These are phyloP conservation scores for Ogataea allantospora DNA, from an alignment of 805 yeast genomes.

Conservation along the genomic window DNA sequence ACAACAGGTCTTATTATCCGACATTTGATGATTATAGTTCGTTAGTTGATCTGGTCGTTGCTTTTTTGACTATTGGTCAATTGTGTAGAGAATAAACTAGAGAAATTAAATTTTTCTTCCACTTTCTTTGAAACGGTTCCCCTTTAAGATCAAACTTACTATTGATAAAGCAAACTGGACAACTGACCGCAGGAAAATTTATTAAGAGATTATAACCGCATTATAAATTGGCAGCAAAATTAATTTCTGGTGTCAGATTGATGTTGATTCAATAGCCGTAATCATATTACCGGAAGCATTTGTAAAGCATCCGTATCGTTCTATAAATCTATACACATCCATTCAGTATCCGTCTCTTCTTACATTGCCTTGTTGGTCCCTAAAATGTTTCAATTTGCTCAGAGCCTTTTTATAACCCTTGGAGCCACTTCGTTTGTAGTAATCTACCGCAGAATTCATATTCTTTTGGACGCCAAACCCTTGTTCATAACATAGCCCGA, in stretches of 20 bases:
- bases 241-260: constrained; percentile 1
- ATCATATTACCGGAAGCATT: not conserved
- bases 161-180: constrained; percentile 14
- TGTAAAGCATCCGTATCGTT: not conserved
- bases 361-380: constrained; percentile 1
- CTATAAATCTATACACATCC: constrained; percentile 1
- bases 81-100: not conserved
- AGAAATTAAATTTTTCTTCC: not conserved
- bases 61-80: constrained; percentile 1
- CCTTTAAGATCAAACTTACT: constrained; percentile 8
- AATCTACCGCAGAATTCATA: constrained; percentile 42
- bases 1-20: constrained; percentile 26
- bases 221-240: constrained; percentile 7
- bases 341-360: constrained; percentile 1
- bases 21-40: constrained; percentile 9
- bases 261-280: not conserved
- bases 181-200: constrained; percentile 13
- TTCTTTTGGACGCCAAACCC: constrained; percentile 57
- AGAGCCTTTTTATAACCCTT: constrained; percentile 60
- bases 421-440: constrained; percentile 60
- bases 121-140: constrained; percentile 6
- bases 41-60: not conserved
- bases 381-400: constrained; percentile 32
- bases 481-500: constrained; percentile 65
- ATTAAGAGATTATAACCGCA: not conserved